phyloP scores from a whole-genome alignment of 768 basidiomycete genomes.

The Collybia nuda region DNA sequence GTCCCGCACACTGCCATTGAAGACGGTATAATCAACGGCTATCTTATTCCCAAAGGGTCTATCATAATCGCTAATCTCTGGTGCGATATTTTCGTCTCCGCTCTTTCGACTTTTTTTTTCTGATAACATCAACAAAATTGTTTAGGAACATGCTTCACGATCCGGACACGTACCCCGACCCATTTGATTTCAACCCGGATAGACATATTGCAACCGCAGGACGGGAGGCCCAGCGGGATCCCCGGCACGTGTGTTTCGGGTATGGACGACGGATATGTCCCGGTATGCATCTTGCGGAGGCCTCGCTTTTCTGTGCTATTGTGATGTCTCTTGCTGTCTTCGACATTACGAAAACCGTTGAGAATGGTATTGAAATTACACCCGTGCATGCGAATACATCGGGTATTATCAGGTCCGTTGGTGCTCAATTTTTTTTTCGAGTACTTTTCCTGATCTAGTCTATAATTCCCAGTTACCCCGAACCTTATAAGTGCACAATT shows the following conservation, averaged over 20 bases:
- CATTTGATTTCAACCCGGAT: conserved; percentile 48
- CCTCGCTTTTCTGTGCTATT: conserved; percentile 44
- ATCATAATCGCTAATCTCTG: conserved; percentile 48
- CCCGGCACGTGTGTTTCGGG: conserved; percentile 42
- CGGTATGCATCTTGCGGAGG: conserved; percentile 52
- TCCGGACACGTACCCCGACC: conserved; percentile 45
- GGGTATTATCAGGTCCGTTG: conserved; percentile 43
- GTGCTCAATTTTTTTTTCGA: not conserved
- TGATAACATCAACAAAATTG: not conserved
- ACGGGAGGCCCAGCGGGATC: conserved; percentile 35
- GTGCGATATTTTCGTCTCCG: conserved; percentile 20
- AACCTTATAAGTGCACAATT: conserved; percentile 33
- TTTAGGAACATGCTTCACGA: conserved; percentile 56
- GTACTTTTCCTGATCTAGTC: not conserved
- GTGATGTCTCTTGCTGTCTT: conserved; percentile 48
- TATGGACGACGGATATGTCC: conserved; percentile 48
- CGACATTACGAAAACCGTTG: conserved; percentile 42
- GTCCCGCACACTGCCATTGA: conserved; percentile 45
- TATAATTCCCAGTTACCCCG: conserved; percentile 24
- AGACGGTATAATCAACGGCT: conserved; percentile 42
- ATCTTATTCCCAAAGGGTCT: conserved; percentile 48
- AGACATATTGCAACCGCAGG: conserved; percentile 34
- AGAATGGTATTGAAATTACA: conserved; percentile 42
- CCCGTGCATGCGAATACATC: conserved; percentile 44
- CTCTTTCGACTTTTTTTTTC: not conserved